These are phyloP conservation scores for Phytophthora citricola DNA, from an alignment of 352 stramenopile species.

Conservation along the genomic window DNA sequence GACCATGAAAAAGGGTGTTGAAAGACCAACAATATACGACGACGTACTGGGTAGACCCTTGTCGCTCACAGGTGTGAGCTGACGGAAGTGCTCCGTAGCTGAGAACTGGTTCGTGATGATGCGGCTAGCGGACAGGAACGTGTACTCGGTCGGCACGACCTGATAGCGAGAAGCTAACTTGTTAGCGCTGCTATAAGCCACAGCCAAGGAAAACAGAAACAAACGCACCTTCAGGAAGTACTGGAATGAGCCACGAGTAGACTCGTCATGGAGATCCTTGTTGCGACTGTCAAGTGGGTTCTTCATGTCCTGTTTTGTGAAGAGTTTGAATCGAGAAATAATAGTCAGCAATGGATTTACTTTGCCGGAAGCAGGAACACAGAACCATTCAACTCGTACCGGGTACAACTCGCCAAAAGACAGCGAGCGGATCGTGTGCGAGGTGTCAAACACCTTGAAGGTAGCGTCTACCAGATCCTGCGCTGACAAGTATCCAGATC, in stretches of 20 bases:
- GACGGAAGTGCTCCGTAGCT: conserved; percentile 96
- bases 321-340: not conserved
- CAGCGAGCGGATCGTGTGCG: conserved; percentile 68
- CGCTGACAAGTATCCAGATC: conserved; percentile 74
- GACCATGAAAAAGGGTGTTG: conserved; percentile 1
- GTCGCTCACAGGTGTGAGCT: conserved; percentile 87
- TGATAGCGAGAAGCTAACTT: conserved; percentile 36
- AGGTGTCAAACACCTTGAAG: conserved; percentile 80
- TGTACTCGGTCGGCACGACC: conserved; percentile 97
- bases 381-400: conserved; percentile 33
- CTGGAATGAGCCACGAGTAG: conserved; percentile 74
- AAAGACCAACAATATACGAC: not conserved
- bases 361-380: too few species aligned
- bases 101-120: conserved; percentile 98
- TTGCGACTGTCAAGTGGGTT: conserved; percentile 77
- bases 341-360: not conserved
- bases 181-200: conserved; percentile 1
- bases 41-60: conserved; percentile 80
- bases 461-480: conserved; percentile 71
- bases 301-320: conserved; percentile 71
- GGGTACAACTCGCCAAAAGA: conserved; percentile 82
- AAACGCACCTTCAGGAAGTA: conserved; percentile 83
- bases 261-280: conserved; percentile 58
- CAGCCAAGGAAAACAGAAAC: not conserved
- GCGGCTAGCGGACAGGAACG: conserved; percentile 82